Conservation (phyloP, 2,329 filamentous ascomycete species). For the Periglandula ipomoeae region DNA sequence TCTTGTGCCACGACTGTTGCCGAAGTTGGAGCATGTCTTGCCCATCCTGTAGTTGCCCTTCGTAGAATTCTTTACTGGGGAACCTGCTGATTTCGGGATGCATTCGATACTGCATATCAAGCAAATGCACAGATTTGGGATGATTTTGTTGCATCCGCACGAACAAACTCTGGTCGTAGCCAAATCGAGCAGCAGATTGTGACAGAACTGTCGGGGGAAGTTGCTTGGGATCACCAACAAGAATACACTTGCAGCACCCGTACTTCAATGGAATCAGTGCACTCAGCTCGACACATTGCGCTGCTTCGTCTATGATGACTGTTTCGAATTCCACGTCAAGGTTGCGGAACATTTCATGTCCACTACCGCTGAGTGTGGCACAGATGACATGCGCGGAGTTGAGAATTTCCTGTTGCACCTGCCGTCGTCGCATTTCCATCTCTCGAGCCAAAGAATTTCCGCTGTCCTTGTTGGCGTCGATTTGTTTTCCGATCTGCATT, state of each 20-base stretch:
- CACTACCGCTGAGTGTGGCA: slow-evolving; percentile 87
- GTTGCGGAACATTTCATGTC: slow-evolving; percentile 94
- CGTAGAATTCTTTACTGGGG: slow-evolving; percentile 87
- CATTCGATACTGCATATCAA: slow-evolving; percentile 99
- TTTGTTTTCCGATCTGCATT: slow-evolving; percentile 62
- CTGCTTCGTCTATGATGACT: slow-evolving; percentile 95
- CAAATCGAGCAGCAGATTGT: slow-evolving; percentile 81
- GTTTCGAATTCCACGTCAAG: slow-evolving; percentile 96
- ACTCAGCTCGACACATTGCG: slow-evolving; percentile 95
- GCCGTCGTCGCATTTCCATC: slow-evolving; percentile 73
- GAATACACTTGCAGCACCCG: slow-evolving; percentile 89
- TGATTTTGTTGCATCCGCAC: slow-evolving; percentile 96
- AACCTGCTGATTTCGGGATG: slow-evolving; percentile 92
- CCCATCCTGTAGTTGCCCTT: slow-evolving; percentile 77
- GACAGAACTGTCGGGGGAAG: slow-evolving; percentile 92
- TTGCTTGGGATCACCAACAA: slow-evolving; percentile 97
- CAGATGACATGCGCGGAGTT: slow-evolving; percentile 89
- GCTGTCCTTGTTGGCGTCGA: slow-evolving; percentile 80
- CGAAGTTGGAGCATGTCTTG: slow-evolving; percentile 71
- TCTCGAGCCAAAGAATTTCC: slow-evolving; percentile 76
- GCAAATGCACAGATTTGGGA: slow-evolving; percentile 76
- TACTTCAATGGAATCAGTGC: slow-evolving; percentile 96
- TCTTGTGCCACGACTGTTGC: slow-evolving; percentile 75
- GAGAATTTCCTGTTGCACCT: slow-evolving; percentile 83
- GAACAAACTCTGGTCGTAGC: slow-evolving; percentile 97